Conservation (phyloP, 108 stramenopile genomes). For the Fragilariopsis cylindrus region DNA sequence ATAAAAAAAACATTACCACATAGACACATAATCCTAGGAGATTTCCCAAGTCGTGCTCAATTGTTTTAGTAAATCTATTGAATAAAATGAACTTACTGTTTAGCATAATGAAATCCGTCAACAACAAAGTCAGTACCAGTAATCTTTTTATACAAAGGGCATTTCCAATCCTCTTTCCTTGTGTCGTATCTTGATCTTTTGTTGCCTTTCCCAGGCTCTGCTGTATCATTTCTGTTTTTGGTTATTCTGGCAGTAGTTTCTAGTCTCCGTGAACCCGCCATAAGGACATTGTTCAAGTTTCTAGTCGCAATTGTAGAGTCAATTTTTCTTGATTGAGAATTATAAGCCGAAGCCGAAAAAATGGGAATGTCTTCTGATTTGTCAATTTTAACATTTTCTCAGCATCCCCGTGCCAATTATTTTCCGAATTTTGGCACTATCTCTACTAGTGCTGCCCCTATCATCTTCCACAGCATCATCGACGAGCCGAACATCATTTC, state of each 20-base stretch:
- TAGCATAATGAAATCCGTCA: constrained; percentile 68
- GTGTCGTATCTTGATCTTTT: not conserved
- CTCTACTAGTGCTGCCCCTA: not conserved
- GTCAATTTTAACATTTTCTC: constrained; percentile 12
- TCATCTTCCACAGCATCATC: constrained; percentile 28
- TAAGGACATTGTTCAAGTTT: constrained; percentile 38
- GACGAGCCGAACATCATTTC: constrained; percentile 37
- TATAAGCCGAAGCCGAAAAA: no score
- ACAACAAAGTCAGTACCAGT: constrained; percentile 81
- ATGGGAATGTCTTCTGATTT: not conserved
- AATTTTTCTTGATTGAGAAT: no score
- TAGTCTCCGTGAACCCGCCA: constrained; percentile 33
- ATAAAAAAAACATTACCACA: no score
- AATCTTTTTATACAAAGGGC: constrained; percentile 78
- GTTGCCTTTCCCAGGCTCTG: not conserved
- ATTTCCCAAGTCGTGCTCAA: no score
- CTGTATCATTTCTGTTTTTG: not conserved
- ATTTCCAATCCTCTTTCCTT: constrained; percentile 24
- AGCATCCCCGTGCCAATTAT: constrained; percentile 34
- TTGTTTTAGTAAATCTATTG: no score
- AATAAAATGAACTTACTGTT: constrained; percentile 18
- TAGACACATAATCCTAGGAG: no score
- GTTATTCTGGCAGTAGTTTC: constrained; percentile 29
- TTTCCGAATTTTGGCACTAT: not conserved
- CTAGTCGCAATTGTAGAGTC: not conserved